Evolutionary conservation across 2,329 filamentous ascomycete genomes (phyloP).

Genomic region (Aureobasidium leucospermi): DNA sequence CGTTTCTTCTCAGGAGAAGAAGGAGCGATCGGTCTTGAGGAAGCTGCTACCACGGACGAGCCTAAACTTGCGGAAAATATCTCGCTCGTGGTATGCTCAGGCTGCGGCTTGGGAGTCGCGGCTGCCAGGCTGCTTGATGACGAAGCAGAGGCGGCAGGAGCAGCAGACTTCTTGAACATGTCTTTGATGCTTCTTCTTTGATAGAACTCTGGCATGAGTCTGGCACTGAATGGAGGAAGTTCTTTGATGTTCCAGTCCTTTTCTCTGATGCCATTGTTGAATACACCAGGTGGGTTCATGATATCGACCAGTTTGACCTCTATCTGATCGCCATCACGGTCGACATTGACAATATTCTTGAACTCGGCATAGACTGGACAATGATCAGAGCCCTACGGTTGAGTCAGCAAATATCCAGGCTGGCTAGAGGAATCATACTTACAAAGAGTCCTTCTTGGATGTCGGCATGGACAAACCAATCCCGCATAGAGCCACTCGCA

Average conservation of each 20-base stretch:
- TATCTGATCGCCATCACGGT: conserved; percentile 32
- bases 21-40: neutral
- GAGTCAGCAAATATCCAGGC: neutral
- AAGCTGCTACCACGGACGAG: neutral
- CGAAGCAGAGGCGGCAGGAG: neutral
- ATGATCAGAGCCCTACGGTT: conserved; percentile 72
- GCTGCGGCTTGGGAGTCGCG: neutral
- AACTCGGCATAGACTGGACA: conserved; percentile 82
- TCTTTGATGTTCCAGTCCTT: conserved; percentile 61
- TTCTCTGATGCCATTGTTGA: conserved; percentile 57
- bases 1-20: conserved; percentile 25
- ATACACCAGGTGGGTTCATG: conserved; percentile 70
- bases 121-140: neutral
- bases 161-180: conserved; percentile 65
- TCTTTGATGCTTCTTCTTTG: conserved; percentile 79
- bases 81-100: neutral
- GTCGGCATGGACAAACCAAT: conserved; percentile 72
- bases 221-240: conserved; percentile 68
- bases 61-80: too few relatives aligned
- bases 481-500: conserved; percentile 68
- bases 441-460: conserved; percentile 87
- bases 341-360: conserved; percentile 50
- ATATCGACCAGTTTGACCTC: conserved; percentile 58
- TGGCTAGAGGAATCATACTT: conserved; percentile 13
- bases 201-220: conserved; percentile 80